These are phyloP conservation scores for Tetragonia tetragonoides DNA, from an alignment of 148 eudicot species.

Conservation along the genomic window DNA sequence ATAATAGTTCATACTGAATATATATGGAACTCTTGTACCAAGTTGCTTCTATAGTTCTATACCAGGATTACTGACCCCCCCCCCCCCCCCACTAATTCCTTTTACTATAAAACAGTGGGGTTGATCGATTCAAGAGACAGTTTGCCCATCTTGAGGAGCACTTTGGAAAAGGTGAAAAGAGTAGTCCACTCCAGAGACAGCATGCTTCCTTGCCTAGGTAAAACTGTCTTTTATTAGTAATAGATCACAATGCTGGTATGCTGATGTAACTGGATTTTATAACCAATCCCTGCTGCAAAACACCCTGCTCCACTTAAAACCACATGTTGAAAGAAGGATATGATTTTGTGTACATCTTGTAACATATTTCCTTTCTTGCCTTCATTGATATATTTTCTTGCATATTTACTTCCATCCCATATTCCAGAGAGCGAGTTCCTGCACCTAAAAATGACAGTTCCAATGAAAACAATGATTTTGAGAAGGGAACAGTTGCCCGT, in stretches of 20 bases:
- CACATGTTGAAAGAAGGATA: not conserved
- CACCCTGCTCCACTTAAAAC: no score
- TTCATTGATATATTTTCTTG: conserved; percentile 4
- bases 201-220: conserved; percentile 97
- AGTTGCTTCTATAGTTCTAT: not conserved
- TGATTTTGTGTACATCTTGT: not conserved
- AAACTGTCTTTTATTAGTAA: not conserved
- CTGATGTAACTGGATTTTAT: no score
- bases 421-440: conserved; percentile 65
- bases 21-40: no score
- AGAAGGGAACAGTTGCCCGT: conserved; percentile 39
- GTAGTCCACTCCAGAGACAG: conserved; percentile 73
- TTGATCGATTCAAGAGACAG: conserved; percentile 84
- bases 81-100: not conserved
- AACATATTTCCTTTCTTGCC: conserved; percentile 1
- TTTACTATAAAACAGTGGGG: conserved; percentile 56
- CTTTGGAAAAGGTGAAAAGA: conserved; percentile 56
- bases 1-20: not conserved
- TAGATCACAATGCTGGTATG: no score
- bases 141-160: conserved; percentile 88
- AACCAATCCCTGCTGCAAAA: no score
- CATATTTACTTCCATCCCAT: not conserved
- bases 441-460: conserved; percentile 45
- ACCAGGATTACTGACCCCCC: not conserved
- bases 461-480: conserved; percentile 35